Evolutionary conservation across 78 protist genomes (phyloP).

Genomic region (Dictyostelium intermedium): DNA sequence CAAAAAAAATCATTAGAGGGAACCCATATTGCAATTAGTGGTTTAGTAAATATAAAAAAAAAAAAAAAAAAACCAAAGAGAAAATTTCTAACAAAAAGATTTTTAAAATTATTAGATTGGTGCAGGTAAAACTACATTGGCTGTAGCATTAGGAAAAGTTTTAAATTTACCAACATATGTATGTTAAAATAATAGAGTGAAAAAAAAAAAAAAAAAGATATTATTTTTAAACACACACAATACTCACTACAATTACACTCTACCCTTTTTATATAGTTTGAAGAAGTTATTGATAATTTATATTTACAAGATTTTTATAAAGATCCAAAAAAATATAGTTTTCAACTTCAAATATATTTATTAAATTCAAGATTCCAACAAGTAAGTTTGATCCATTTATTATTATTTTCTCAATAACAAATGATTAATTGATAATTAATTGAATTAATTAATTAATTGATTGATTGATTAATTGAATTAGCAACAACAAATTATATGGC

Average conservation of each 20-base stretch:
- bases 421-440: too few species aligned
- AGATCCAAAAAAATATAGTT: conserved; percentile 82
- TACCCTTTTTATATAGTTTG: conserved; percentile 25
- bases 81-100: not conserved
- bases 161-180: conserved; percentile 75
- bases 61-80: not conserved
- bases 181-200: not conserved
- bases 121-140: conserved; percentile 73
- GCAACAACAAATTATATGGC: conserved; percentile 78
- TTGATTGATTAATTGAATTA: not conserved
- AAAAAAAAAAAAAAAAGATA: not conserved
- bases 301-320: conserved; percentile 85
- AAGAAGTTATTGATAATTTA: conserved; percentile 83
- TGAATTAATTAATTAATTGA: too few species aligned
- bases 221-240: too few species aligned
- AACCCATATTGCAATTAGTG: conserved; percentile 59
- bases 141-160: conserved; percentile 75
- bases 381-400: too few species aligned
- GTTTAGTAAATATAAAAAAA: not conserved
- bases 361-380: conserved; percentile 87
- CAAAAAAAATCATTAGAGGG: conserved; percentile 32
- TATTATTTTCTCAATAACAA: too few species aligned
- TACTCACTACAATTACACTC: too few species aligned
- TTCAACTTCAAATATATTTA: conserved; percentile 87
- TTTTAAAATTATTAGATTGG: conserved; percentile 34